Conservation (phyloP, 139 green algal genomes). For the Chlamydomonas asymmetrica region DNA sequence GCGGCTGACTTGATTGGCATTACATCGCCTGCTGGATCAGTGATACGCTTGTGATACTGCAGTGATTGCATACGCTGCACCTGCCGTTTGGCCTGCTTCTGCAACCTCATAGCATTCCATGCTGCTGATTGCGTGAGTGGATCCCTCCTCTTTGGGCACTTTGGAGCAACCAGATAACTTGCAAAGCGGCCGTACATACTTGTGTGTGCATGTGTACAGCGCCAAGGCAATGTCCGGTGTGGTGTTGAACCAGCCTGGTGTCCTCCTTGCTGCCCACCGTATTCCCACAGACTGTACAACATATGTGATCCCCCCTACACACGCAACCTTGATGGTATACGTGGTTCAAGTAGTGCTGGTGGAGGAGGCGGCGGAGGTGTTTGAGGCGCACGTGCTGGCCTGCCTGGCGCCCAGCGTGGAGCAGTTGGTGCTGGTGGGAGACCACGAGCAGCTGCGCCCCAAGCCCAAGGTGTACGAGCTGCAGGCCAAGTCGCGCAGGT, state of each 20-base stretch:
- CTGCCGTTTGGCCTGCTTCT: not conserved
- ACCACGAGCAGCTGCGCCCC: constrained; percentile 77
- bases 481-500: constrained; percentile 34
- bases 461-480: constrained; percentile 56
- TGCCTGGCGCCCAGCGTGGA: constrained; percentile 53
- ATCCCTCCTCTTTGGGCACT: no score
- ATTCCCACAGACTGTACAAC: no score
- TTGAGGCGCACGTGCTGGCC: constrained; percentile 78
- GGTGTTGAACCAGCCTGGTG: no score
- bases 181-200: no score
- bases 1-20: not conserved
- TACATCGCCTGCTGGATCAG: not conserved
- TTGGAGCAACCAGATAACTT: no score
- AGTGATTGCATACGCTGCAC: not conserved
- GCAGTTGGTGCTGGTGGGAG: constrained; percentile 81
- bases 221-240: no score
- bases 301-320: no score
- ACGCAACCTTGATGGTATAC: not conserved
- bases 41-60: not conserved
- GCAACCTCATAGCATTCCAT: no score
- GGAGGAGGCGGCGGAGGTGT: constrained; percentile 81
- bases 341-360: constrained; percentile 60
- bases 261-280: no score
- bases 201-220: no score
- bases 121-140: no score